Conservation (phyloP, 2,329 filamentous ascomycete genomes). For the Aspergillus sp. region DNA sequence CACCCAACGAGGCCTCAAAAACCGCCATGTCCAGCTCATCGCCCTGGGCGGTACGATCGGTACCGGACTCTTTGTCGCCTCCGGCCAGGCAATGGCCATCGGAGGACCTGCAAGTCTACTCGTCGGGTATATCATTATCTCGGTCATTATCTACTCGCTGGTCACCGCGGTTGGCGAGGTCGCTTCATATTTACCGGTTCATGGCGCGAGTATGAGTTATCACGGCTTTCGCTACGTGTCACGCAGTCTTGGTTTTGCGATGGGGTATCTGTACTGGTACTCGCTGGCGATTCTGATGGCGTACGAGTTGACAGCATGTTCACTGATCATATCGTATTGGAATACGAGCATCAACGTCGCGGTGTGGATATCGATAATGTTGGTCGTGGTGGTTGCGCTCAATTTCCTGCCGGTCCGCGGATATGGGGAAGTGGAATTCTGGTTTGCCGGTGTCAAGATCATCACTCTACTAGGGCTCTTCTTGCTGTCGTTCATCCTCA, state of each 20-base stretch:
- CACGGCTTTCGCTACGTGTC: conserved; percentile 39
- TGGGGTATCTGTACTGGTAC: conserved; percentile 45
- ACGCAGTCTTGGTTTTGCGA: conserved; percentile 36
- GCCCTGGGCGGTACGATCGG: conserved; percentile 54
- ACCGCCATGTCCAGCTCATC: conserved; percentile 39
- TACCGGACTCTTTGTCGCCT: conserved; percentile 50
- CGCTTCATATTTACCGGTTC: conserved; percentile 38
- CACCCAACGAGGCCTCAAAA: conserved; percentile 38
- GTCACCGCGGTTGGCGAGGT: conserved; percentile 42
- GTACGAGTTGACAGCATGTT: conserved; percentile 59
- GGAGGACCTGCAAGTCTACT: conserved; percentile 49
- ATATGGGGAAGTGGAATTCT: conserved; percentile 51
- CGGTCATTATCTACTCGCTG: conserved; percentile 40
- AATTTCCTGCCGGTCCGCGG: conserved; percentile 44
- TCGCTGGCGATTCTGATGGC: conserved; percentile 41
- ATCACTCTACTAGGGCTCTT: conserved; percentile 47
- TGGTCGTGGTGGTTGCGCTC: conserved; percentile 50
- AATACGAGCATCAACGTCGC: conserved; percentile 36
- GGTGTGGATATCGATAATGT: conserved; percentile 50
- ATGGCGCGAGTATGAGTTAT: conserved; percentile 39
- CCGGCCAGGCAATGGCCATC: conserved; percentile 46
- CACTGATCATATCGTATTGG: conserved; percentile 62
- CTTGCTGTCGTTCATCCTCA: conserved; percentile 48
- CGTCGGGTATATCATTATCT: conserved; percentile 47
- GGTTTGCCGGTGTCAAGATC: conserved; percentile 48